Evolutionary conservation across 1,284 basidiomycete species (phyloP).

Genomic region (Lignosus rhinocerotis): DNA sequence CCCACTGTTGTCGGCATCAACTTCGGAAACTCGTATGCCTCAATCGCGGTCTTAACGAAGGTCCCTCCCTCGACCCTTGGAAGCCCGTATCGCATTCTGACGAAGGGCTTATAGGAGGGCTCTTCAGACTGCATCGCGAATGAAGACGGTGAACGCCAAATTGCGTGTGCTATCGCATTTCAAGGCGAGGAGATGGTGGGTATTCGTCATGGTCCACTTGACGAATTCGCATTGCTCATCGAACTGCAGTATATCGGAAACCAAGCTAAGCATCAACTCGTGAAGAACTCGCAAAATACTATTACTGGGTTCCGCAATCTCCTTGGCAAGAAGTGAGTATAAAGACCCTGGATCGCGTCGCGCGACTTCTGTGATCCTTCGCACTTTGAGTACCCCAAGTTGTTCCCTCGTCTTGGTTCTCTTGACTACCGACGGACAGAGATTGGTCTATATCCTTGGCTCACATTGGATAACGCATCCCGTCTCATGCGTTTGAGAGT

Average conservation of each 20-base stretch:
- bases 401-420: no score
- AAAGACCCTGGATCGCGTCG: no score
- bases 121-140: constrained; percentile 94
- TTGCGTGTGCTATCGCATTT: constrained; percentile 93
- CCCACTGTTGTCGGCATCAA: constrained; percentile 89
- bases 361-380: neutral
- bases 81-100: neutral
- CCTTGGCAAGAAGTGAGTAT: constrained; percentile 82
- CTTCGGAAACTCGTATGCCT: constrained; percentile 95
- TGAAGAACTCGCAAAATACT: constrained; percentile 94
- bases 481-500: no score
- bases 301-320: constrained; percentile 94
- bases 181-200: constrained; percentile 86
- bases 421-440: no score
- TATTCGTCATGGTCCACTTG: constrained; percentile 10
- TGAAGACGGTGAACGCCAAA: constrained; percentile 98
- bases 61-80: constrained; percentile 39
- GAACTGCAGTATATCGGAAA: constrained; percentile 86
- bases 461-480: no score
- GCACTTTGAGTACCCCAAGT: no score
- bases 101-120: constrained; percentile 62
- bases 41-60: constrained; percentile 95
- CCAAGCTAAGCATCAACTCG: constrained; percentile 92
- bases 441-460: no score
- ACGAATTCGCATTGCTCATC: neutral